Evolutionary conservation across 208 protist species (phyloP), one percentile per base, ranked within the genome.

Genomic region (Trypanosoma lewisi): DNA sequence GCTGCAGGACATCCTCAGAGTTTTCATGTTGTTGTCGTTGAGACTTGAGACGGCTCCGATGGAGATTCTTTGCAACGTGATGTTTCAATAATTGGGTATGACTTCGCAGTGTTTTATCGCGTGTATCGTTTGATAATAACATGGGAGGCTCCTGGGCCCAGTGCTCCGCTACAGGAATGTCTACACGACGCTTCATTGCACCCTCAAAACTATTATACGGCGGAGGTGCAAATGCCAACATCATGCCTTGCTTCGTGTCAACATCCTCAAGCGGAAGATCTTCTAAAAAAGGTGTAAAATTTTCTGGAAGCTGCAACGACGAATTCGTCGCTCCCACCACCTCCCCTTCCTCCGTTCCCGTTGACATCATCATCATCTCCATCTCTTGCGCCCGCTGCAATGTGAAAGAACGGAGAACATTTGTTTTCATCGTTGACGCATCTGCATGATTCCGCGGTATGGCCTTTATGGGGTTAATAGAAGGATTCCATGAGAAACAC

Each of bases 81-180:
- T 96, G 97, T 81, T 99, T 99, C 23, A 99, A 92, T 11, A 99
- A 71, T 88, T 99, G 99, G 66, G 99, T 99, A 82, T 99, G 99
- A 50, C 89, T 98, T 51, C 99, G 98, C 57, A 98, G 82, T 14
- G 98, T 95, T 71, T 98, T 99, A 60, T 96, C 87, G 11, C 80
- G 75, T 47, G 70, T 75, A 67, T 89, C 83, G 3, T 47, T 68
- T 31, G 82, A 75, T 2, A 82, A 66, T 28, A 92, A 59, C 28
- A 81, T 78, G 1, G 97, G 94, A 54, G 97, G 97, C 64, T 99
- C 95, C 54, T 87, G 72, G 73, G 98, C 99, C 98, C 98, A 99
- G 21, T 77, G 72, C 61, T 99, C 98, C n/a, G 99, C 90, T n/a
- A 99, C 79, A 27, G 97, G 97, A 44, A 99, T 91, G 75, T 99